A percentile compares a stretch with the other conserved stretches of the same genome.
Evolutionary conservation across 306 rosid species (phyloP).

Genomic region (Clitoria ternatea): DNA sequence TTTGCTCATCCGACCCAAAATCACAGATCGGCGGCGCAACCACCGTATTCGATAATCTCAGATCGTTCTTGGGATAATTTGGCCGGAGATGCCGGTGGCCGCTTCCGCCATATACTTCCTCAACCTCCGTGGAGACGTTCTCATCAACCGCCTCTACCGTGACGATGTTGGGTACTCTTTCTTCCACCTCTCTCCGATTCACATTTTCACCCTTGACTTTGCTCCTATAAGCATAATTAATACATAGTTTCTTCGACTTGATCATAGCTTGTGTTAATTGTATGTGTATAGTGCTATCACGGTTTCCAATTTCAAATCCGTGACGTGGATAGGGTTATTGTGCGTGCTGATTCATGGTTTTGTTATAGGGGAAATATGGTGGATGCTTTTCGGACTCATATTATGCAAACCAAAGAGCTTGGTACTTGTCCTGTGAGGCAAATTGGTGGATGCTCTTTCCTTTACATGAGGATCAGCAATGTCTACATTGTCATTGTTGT

Average conservation of each 20-base stretch:
- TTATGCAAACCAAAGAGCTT: conserved; percentile 90
- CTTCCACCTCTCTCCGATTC: neutral
- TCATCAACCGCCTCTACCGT: conserved; percentile 87
- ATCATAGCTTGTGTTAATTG: neutral
- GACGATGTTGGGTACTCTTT: conserved; percentile 80
- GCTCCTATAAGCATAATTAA: neutral
- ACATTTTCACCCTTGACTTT: neutral
- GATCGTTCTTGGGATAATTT: neutral
- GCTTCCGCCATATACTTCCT: conserved; percentile 88
- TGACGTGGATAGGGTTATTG: conserved; percentile 9
- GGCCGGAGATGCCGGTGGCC: conserved; percentile 84
- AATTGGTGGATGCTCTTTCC: conserved; percentile 87
- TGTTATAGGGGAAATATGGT: conserved; percentile 84
- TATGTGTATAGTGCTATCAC: neutral
- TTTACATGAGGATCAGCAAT: conserved; percentile 90
- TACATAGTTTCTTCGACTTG: neutral
- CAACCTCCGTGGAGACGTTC: conserved; percentile 92
- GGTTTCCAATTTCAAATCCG: neutral
- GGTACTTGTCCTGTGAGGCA: conserved; percentile 93
- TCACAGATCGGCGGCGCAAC: conserved; percentile 10
- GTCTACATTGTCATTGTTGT: conserved; percentile 93
- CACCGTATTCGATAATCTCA: neutral
- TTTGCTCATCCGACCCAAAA: neutral
- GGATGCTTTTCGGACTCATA: conserved; percentile 86
- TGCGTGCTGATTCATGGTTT: neutral